Percentiles rank a stretch among this genome's conserved stretches.
Conservation (phyloP, 1,284 basidiomycete species). For the Agaricales sp. region DNA sequence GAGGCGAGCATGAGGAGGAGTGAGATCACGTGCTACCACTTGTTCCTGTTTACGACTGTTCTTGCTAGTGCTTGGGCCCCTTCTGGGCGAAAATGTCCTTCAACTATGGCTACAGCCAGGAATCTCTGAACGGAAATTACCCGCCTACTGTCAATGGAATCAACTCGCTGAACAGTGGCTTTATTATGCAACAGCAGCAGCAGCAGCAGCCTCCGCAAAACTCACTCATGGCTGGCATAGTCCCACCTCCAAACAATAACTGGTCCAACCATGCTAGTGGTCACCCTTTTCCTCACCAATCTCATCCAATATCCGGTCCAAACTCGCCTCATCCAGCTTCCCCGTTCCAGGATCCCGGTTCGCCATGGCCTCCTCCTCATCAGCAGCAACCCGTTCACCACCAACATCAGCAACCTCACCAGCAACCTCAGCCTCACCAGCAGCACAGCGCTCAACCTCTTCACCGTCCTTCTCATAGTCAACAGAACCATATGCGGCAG, state of each 20-base stretch:
- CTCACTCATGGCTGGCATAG: not conserved
- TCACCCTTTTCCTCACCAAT: not conserved
- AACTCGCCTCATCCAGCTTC: constrained; percentile 5
- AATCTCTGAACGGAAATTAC: not conserved
- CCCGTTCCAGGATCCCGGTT: constrained; percentile 5
- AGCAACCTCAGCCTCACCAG: constrained; percentile 9
- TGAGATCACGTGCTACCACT: not conserved
- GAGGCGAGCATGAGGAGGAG: not conserved
- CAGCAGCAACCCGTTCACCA: not conserved
- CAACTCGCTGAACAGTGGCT: not conserved
- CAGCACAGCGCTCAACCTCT: constrained; percentile 8
- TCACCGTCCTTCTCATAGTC: constrained; percentile 5
- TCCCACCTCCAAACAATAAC: not conserved
- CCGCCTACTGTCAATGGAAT: not conserved
- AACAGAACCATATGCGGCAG: constrained; percentile 10
- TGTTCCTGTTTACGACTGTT: too few relatives aligned
- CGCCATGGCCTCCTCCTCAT: not conserved
- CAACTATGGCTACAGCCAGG: not conserved
- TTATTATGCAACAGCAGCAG: not conserved
- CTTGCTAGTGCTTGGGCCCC: not conserved
- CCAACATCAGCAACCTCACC: constrained; percentile 6
- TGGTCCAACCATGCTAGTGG: not conserved
- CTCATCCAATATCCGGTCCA: not conserved
- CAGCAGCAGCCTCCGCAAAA: not conserved
- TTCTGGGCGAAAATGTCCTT: not conserved